A percentile compares a stretch with the other conserved stretches of the same genome.
phyloP scores from a whole-genome alignment of 176 grass and related monocot species.

The Oryza rufipogon region DNA sequence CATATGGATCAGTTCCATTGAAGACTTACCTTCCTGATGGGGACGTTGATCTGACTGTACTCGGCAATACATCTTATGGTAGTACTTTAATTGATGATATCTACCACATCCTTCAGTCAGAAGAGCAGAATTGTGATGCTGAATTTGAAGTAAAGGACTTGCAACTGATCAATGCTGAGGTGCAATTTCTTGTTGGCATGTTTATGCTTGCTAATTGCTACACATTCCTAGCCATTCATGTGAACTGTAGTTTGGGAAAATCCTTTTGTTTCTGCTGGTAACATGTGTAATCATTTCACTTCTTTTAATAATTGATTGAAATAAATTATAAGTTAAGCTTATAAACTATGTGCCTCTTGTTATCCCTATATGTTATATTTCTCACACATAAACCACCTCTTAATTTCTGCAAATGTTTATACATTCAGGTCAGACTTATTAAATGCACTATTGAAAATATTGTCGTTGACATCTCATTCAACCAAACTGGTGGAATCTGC shows the following conservation, averaged over 20 bases:
- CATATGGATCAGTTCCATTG: conserved; percentile 88
- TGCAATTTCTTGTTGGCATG: conserved; percentile 25
- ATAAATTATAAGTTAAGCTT: background rate
- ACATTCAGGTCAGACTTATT: conserved; percentile 79
- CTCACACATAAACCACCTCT: background rate
- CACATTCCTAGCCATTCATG: conserved; percentile 18
- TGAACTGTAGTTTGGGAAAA: conserved; percentile 7
- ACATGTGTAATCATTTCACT: conserved; percentile 1
- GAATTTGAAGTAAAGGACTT: conserved; percentile 71
- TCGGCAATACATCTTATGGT: conserved; percentile 50
- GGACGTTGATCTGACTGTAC: conserved; percentile 86
- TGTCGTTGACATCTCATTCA: conserved; percentile 90
- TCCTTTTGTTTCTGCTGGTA: background rate
- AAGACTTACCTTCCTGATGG: conserved; percentile 98
- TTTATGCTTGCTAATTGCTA: conserved; percentile 28
- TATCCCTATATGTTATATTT: conserved; percentile 34
- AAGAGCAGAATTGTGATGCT: conserved; percentile 58
- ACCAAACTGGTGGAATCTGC: conserved; percentile 80
- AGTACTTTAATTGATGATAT: conserved; percentile 63
- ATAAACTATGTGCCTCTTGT: conserved; percentile 1
- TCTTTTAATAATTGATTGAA: background rate
- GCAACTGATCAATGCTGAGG: conserved; percentile 79
- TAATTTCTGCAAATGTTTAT: conserved; percentile 36
- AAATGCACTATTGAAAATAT: conserved; percentile 90
- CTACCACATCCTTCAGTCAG: conserved; percentile 58